Conservation (phyloP, 1,284 basidiomycete genomes). For the Cutaneotrichosporon arboriforme region DNA sequence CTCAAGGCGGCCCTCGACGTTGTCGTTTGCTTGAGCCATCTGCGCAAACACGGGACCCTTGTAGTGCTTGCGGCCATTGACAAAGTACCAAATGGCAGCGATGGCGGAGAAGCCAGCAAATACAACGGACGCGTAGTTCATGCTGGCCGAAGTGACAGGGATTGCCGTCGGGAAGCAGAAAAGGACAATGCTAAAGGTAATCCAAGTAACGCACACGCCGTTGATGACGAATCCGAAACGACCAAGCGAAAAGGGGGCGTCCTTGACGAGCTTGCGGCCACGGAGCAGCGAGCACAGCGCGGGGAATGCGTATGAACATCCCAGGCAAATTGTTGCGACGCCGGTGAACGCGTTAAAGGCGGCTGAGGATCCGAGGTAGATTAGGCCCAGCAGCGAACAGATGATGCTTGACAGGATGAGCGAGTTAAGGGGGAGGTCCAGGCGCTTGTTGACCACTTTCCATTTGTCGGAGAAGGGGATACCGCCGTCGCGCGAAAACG, state of each 20-base stretch:
- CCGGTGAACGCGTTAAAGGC: constrained; percentile 44
- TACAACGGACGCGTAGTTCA: constrained; percentile 56
- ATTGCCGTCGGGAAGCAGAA: constrained; percentile 24
- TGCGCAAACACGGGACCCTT: constrained; percentile 26
- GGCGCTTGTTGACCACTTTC: constrained; percentile 37
- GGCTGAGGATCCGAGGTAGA: constrained; percentile 42
- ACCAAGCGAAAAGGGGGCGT: constrained; percentile 39
- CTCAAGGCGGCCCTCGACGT: neutral
- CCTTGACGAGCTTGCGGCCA: constrained; percentile 36
- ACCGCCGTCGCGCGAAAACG: constrained; percentile 49
- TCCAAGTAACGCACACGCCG: constrained; percentile 16
- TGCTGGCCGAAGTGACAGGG: constrained; percentile 27
- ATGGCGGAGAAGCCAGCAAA: constrained; percentile 57
- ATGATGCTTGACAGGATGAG: constrained; percentile 45
- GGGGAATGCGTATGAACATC: constrained; percentile 44
- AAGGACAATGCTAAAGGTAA: constrained; percentile 12
- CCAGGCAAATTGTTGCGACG: constrained; percentile 39
- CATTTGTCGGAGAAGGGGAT: constrained; percentile 43
- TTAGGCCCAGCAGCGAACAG: constrained; percentile 45
- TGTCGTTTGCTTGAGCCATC: neutral
- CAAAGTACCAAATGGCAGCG: constrained; percentile 57
- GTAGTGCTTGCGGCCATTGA: constrained; percentile 43
- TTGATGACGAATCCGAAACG: constrained; percentile 43
- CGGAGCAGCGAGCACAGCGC: constrained; percentile 44
- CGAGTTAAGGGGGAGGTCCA: constrained; percentile 47